Conservation (phyloP, 148 eudicot genomes). For the Heliosperma pusillum region DNA sequence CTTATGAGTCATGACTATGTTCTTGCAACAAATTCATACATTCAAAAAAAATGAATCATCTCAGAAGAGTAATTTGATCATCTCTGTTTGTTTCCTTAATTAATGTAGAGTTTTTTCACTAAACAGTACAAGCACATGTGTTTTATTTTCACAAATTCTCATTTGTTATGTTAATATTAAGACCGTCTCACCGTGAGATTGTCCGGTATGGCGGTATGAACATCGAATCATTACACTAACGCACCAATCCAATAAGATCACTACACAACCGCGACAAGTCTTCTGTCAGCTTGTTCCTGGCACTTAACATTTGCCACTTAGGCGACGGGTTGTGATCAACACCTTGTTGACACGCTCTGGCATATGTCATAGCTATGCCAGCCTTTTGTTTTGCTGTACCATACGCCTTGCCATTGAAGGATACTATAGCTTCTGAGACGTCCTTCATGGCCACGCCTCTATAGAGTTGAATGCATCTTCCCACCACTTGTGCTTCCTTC, state of each 20-base stretch:
- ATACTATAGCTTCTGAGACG: background rate
- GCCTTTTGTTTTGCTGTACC: background rate
- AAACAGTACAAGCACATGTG: too few relatives aligned
- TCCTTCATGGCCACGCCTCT: background rate
- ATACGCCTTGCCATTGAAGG: background rate
- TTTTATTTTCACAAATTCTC: too few relatives aligned
- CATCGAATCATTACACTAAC: too few relatives aligned
- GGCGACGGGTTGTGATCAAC: background rate
- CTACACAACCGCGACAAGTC: background rate
- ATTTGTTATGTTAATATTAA: too few relatives aligned
- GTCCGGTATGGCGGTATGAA: background rate
- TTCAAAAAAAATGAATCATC: background rate
- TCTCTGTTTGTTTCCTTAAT: background rate
- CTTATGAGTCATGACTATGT: background rate
- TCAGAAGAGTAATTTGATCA: background rate
- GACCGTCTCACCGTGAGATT: too few relatives aligned
- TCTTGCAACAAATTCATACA: too few relatives aligned
- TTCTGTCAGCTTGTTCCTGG: background rate
- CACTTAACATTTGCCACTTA: background rate
- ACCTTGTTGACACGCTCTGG: background rate
- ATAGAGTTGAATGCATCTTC: background rate
- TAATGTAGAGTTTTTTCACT: too few relatives aligned
- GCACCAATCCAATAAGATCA: background rate
- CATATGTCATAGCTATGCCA: background rate
- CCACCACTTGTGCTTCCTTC: background rate